Base-by-base conservation (phyloP, 2,329 filamentous ascomycete species). In the Fusarium kyushuense region DNA sequence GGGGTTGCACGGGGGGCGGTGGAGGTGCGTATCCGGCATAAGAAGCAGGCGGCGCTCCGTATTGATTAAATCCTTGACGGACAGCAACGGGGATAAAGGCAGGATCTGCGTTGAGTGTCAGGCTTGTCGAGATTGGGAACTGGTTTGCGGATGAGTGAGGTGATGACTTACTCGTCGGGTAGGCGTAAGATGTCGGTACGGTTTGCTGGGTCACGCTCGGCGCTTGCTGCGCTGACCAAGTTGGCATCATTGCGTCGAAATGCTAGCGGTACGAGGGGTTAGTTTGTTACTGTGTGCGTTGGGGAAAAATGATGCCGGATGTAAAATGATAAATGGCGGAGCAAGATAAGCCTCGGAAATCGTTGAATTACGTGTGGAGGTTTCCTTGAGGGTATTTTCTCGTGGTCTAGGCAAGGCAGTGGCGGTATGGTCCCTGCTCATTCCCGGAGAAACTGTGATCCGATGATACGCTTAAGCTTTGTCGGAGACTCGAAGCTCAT, bases 11-110 rank as follows among this genome's bases (percentile, higher is more conserved):
- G 48, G 64, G 69, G 58, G 74, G 71, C 60, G 69, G 71, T 62
- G 74, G 65, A 63, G 74, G 70, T 62, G 69, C 70, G 65, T 79
- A 77, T 63, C 73, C 74, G 55, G 72, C 60, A 69, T 78, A 76
- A 35, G 77, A 65, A 54, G 77, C 74, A 70, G 79, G 73, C 70
- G 79, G 76, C 64, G 79, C 75, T 54, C 75, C 67, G 71, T 81
- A 83, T 71, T 84, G 79, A 75, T 81, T 80, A 76, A 90, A 87
- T 70, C 81, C 84, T 78, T 88, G 87, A 72, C 87, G 87, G 74
- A 89, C 86, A 79, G 86, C 83, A 66, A 90, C 88, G 68, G 86
- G 81, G 63, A 86, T 88, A 73, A 86, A 90, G 63, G 87, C 87
- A 73, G 86, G 84, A 68, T 83, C 81, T 79, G 57, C n/a, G 9